These are phyloP conservation scores for Microdochium trichocladiopsis DNA, from an alignment of 2,329 filamentous ascomycete species.

Conservation along the genomic window DNA sequence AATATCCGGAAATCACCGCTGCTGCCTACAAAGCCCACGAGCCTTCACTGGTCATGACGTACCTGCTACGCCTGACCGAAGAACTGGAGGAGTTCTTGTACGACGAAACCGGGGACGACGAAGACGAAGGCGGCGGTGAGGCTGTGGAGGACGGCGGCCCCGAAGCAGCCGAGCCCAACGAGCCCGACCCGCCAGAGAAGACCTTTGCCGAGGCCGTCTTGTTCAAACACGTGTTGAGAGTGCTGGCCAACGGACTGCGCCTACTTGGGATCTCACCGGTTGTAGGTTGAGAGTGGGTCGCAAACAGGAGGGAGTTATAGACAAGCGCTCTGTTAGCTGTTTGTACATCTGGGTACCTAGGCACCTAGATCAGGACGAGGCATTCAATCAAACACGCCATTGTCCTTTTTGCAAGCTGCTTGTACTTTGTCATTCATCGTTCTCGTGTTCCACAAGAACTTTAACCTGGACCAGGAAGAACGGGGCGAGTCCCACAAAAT, in stretches of 20 bases:
- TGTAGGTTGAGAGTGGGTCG: neutral
- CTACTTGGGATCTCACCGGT: neutral
- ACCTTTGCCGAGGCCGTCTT: constrained; percentile 8
- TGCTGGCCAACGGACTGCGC: constrained; percentile 10
- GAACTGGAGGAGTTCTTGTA: neutral
- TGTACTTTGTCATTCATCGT: too few relatives aligned
- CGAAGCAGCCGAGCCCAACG: constrained; percentile 39
- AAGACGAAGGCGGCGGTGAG: constrained; percentile 6
- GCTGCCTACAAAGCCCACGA: constrained; percentile 59
- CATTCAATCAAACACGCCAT: too few relatives aligned
- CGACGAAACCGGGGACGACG: constrained; percentile 7
- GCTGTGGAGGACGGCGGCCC: constrained; percentile 24
- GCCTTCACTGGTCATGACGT: constrained; percentile 55
- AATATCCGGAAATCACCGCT: constrained; percentile 57
- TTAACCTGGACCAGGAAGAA: too few relatives aligned
- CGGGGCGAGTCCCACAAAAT: too few relatives aligned
- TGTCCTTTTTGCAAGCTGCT: neutral
- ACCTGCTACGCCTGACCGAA: constrained; percentile 29
- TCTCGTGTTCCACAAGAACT: too few relatives aligned
- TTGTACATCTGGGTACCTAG: too few relatives aligned
- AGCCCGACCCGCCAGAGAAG: constrained; percentile 25
- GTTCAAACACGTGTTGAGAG: constrained; percentile 9
- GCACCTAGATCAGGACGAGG: too few relatives aligned
- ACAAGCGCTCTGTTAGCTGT: too few relatives aligned
- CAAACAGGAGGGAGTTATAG: too few relatives aligned